Evolutionary conservation across 1,284 basidiomycete species (phyloP).

Genomic region (Xerocomus nothofagi): DNA sequence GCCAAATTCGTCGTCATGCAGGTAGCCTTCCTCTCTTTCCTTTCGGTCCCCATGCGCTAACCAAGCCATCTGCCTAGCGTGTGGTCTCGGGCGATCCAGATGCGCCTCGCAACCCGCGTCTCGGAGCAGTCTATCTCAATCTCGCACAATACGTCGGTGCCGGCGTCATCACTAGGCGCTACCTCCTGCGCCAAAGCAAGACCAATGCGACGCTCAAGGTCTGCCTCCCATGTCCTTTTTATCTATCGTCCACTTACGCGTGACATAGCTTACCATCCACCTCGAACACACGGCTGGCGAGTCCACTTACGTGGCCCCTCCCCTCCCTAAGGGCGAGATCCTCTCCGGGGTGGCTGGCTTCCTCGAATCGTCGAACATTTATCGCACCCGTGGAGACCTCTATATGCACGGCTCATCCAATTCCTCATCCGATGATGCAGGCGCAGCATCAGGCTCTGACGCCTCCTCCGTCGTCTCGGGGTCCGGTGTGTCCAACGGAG

Average conservation of each 20-base stretch:
- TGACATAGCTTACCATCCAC: conserved; percentile 56
- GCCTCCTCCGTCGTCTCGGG: conserved; percentile 26
- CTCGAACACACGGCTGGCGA: conserved; percentile 60
- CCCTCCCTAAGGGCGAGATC: conserved; percentile 69
- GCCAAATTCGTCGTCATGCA: conserved; percentile 70
- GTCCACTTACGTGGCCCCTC: conserved; percentile 60
- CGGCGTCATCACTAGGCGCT: conserved; percentile 64
- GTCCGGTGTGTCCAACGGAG: conserved; percentile 5
- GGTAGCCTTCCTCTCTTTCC: conserved; percentile 29
- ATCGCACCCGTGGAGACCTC: conserved; percentile 53
- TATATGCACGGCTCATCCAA: conserved; percentile 37
- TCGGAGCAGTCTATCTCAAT: conserved; percentile 69
- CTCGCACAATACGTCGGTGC: conserved; percentile 73
- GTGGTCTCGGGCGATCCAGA: conserved; percentile 54
- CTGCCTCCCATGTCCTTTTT: not conserved
- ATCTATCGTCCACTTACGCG: not conserved
- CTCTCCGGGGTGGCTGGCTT: conserved; percentile 64
- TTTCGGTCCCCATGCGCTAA: not conserved
- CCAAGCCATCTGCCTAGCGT: conserved; percentile 28
- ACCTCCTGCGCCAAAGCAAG: conserved; percentile 73
- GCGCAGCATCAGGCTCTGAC: conserved; percentile 23
- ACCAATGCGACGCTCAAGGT: conserved; percentile 79
- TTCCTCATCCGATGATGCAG: conserved; percentile 39
- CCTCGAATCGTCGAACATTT: conserved; percentile 52
- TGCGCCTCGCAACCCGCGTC: conserved; percentile 53